Evolutionary conservation across 1,139 yeast genomes (phyloP).

Genomic region (Zhuliangozyma parablackwelliae): DNA sequence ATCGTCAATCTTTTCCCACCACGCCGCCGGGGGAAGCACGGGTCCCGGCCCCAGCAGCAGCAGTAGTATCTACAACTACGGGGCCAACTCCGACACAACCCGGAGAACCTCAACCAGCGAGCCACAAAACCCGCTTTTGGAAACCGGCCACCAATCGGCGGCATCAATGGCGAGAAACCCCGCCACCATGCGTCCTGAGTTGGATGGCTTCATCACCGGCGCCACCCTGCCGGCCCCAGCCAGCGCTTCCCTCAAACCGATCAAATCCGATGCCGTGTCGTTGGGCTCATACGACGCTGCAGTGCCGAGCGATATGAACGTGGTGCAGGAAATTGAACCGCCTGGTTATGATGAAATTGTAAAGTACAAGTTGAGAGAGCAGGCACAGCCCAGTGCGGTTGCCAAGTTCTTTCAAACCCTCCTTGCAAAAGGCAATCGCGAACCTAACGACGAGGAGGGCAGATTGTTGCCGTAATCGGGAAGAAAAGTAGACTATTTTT

Average conservation of each 20-base stretch:
- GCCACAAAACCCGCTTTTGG: conserved; percentile 11
- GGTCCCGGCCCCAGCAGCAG: conserved; percentile 2
- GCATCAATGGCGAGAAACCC: conserved; percentile 42
- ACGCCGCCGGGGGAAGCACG: conserved; percentile 23
- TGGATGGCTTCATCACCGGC: conserved; percentile 8
- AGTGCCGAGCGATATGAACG: conserved; percentile 15
- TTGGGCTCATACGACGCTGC: conserved; percentile 18
- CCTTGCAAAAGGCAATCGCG: conserved; percentile 2
- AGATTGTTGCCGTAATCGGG: conserved; percentile 7
- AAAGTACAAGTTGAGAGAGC: conserved; percentile 22
- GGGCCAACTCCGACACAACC: conserved; percentile 15
- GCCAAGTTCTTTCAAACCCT: conserved; percentile 1
- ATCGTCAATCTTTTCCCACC: conserved; percentile 43
- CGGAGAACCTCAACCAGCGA: conserved; percentile 17
- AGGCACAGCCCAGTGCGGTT: conserved; percentile 4
- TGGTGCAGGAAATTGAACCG: conserved; percentile 38
- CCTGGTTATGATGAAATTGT: conserved; percentile 31
- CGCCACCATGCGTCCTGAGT: conserved; percentile 24
- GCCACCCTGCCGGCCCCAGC: conserved; percentile 15
- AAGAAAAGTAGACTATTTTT: too few species aligned
- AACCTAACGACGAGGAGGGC: conserved; percentile 17
- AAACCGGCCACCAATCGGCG: conserved; percentile 25
- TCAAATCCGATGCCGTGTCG: conserved; percentile 13
- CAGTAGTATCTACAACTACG: conserved; percentile 14
- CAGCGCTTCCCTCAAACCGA: conserved; percentile 6